phyloP scores from a whole-genome alignment of 768 basidiomycete genomes.

The Russula virescens region DNA sequence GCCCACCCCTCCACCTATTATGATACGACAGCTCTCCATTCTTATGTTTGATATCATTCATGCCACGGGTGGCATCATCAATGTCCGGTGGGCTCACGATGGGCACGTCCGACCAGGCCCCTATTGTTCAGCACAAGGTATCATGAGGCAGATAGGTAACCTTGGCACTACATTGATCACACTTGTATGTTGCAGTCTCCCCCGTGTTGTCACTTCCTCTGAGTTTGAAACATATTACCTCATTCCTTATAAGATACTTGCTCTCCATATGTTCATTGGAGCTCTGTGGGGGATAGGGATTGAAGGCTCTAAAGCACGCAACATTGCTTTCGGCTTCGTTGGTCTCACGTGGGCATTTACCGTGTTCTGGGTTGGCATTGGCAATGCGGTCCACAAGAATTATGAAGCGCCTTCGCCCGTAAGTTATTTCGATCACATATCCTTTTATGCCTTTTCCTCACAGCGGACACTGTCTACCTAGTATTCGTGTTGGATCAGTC shows the following conservation, averaged over 20 bases:
- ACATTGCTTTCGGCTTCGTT: too few species aligned
- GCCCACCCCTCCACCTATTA: neutral
- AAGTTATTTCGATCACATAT: too few species aligned
- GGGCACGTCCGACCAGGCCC: slow-evolving; percentile 32
- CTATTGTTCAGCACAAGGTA: slow-evolving; percentile 37
- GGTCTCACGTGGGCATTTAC: too few species aligned
- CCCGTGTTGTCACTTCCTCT: neutral
- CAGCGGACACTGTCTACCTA: slow-evolving; percentile 11
- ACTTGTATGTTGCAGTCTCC: slow-evolving; percentile 30
- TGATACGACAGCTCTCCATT: slow-evolving; percentile 23
- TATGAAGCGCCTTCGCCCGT: too few species aligned
- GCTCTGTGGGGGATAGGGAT: slow-evolving; percentile 35
- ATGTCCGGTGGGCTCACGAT: slow-evolving; percentile 34
- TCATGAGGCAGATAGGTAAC: slow-evolving; percentile 39
- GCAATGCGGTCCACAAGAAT: too few species aligned
- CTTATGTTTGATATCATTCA: slow-evolving; percentile 34
- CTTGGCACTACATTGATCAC: slow-evolving; percentile 39
- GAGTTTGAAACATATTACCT: slow-evolving; percentile 19
- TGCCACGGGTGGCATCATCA: slow-evolving; percentile 35
- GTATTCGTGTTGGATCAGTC: slow-evolving; percentile 47
- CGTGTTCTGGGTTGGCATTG: too few species aligned
- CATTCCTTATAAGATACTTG: slow-evolving; percentile 27
- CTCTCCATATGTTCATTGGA: slow-evolving; percentile 36
- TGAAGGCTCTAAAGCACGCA: too few species aligned
- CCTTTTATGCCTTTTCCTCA: neutral